A percentile compares a stretch with the other conserved stretches of the same genome.
Evolutionary conservation across 2,329 filamentous ascomycete species (phyloP).

Genomic region (Coleophoma crateriformis): DNA sequence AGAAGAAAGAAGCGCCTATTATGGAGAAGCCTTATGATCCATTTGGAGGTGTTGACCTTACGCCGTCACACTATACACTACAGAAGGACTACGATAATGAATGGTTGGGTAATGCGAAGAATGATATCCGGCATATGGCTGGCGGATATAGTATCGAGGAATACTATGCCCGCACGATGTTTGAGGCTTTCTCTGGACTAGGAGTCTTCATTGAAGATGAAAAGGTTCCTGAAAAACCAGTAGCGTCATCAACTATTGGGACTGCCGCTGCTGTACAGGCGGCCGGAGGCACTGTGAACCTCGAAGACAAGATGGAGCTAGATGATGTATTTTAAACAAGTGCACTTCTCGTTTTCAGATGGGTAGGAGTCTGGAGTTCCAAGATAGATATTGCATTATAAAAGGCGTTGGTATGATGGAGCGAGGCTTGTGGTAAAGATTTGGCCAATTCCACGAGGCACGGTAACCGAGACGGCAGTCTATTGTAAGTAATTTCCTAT

Average conservation of each 20-base stretch:
- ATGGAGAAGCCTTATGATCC: constrained; percentile 80
- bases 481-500: background rate
- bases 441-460: too few species aligned
- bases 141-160: constrained; percentile 82
- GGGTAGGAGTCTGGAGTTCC: background rate
- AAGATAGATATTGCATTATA: constrained; percentile 2
- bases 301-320: constrained; percentile 37
- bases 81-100: constrained; percentile 68
- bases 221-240: constrained; percentile 24
- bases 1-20: constrained; percentile 53
- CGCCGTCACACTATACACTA: constrained; percentile 64
- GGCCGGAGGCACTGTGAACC: constrained; percentile 22
- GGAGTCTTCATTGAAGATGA: constrained; percentile 82
- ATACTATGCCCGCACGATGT: constrained; percentile 75
- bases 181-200: constrained; percentile 85
- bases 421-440: too few species aligned
- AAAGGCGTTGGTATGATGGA: too few species aligned
- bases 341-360: too few species aligned
- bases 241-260: constrained; percentile 24
- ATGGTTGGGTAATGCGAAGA: constrained; percentile 62
- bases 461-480: too few species aligned
- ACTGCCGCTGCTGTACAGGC: constrained; percentile 31
- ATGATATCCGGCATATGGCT: constrained; percentile 60
- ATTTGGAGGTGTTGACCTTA: constrained; percentile 70
- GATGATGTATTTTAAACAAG: constrained; percentile 36